Base-by-base conservation (phyloP, 176 grass and related monocot genomes). In the Coix lacrymajobi region DNA sequence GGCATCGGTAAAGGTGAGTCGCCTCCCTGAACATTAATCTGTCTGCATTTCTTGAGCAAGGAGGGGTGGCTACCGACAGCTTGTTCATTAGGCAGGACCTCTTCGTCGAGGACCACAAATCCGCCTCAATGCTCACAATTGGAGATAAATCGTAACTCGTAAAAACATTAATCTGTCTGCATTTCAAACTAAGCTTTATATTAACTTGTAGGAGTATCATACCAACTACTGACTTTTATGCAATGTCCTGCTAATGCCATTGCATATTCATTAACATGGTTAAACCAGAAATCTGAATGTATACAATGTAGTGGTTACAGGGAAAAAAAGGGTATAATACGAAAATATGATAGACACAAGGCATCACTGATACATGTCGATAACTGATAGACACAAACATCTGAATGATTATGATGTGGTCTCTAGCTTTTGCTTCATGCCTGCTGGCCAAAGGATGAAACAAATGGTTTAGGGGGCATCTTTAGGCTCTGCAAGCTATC, bases 401-500 rank as follows among this genome's bases (percentile, higher is more conserved):
- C n/a, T 71, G 68, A 16, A 16, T 26, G 73, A 16, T 24, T 17
- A 13, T 25, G 16, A 57, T 75, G 11, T 76, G 33, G 33, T 38
- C 32, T 39, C 48, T 60, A 39, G 22, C 32, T 36, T 76, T 60
- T 26, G 11, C 12, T 17, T 76, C 51, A 60, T 39, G 12, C 7
- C 12, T 39, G 6, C 5, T 60, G 33, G 20, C 51, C 51, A 76
- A 17, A 41, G 22, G 79, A 83, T 33, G 85, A 81, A 13, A 85
- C 75, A 66, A 91, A 88, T 29, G 89, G 85, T 41, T 58, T 85
- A 25, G 89, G 81, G 8, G 89, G 85, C 5, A 91, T 72, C 31
- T 85, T 43, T 56, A 88, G 66, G 43, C 60, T 81, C 40, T 91
- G 61, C 52, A 81, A 66, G 22, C 75, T 81, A 5, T 54, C 76